A percentile compares a stretch with the other conserved stretches of the same genome.
These are phyloP conservation scores for Miamiensis avidus DNA, from an alignment of 169 alveolate genomes.

Conservation along the genomic window DNA sequence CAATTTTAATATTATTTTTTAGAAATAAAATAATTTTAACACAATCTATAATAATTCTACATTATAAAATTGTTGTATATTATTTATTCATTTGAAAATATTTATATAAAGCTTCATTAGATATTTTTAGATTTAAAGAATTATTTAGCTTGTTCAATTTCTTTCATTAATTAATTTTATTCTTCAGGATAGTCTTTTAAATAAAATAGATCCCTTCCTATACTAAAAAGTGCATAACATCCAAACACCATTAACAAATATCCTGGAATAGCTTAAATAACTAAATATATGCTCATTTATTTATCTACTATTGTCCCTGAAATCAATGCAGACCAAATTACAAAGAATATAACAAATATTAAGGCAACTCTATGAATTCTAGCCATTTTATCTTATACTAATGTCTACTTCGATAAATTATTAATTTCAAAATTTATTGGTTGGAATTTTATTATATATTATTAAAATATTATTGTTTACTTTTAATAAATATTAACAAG, in stretches of 20 bases:
- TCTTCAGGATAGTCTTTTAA: conserved; percentile 27
- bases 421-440: too few relatives aligned
- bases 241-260: conserved; percentile 27
- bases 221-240: conserved; percentile 17
- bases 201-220: conserved; percentile 11
- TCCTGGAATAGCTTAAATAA: conserved; percentile 24
- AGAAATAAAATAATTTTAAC: too few relatives aligned
- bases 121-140: conserved; percentile 3
- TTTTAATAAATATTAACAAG: too few relatives aligned
- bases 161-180: not conserved
- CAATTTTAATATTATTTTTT: too few relatives aligned
- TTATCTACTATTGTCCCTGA: not conserved
- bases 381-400: not conserved
- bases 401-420: not conserved
- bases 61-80: too few relatives aligned
- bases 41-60: too few relatives aligned
- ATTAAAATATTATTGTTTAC: too few relatives aligned
- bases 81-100: too few relatives aligned
- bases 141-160: conserved; percentile 13
- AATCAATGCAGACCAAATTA: not conserved
- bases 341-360: too few relatives aligned
- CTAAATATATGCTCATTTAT: not conserved
- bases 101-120: not conserved
- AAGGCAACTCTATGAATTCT: not conserved
- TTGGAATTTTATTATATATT: too few relatives aligned